These are phyloP conservation scores for Oemleria cerasiformis DNA, from an alignment of 306 rosid genomes.

Conservation along the genomic window DNA sequence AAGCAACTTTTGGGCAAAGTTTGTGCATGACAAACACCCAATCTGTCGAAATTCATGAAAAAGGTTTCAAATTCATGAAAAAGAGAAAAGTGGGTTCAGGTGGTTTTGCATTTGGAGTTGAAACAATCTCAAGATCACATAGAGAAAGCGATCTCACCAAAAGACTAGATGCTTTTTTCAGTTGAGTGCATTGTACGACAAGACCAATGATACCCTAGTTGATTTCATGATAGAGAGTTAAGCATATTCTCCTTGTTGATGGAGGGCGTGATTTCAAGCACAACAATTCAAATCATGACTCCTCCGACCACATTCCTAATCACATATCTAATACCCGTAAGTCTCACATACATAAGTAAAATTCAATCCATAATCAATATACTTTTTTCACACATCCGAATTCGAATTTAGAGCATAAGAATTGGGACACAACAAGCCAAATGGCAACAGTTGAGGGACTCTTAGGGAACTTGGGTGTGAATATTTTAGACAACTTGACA, in stretches of 20 bases:
- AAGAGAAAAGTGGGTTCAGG: background rate
- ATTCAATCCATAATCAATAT: too few relatives aligned
- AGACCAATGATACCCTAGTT: background rate
- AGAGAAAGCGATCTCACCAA: background rate
- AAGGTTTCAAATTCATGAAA: background rate
- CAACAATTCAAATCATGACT: background rate
- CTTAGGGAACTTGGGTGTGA: background rate
- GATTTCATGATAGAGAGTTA: constrained; percentile 3
- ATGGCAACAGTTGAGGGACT: background rate
- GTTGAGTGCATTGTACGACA: constrained; percentile 23
- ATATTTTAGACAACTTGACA: constrained; percentile 2
- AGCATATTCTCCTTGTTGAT: background rate
- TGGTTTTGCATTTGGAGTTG: constrained; percentile 1
- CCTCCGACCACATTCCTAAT: too few relatives aligned
- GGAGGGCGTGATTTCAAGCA: background rate
- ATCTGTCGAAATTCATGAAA: background rate
- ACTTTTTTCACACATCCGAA: too few relatives aligned
- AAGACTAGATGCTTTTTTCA: background rate
- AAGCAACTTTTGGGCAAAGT: background rate
- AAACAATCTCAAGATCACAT: background rate
- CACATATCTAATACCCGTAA: too few relatives aligned
- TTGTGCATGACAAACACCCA: background rate
- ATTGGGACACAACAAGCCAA: constrained; percentile 7
- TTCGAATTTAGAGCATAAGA: background rate
- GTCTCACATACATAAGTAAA: too few relatives aligned